Conservation (phyloP, 2,329 filamentous ascomycete genomes). For the Arthrobotrys sinensis region DNA sequence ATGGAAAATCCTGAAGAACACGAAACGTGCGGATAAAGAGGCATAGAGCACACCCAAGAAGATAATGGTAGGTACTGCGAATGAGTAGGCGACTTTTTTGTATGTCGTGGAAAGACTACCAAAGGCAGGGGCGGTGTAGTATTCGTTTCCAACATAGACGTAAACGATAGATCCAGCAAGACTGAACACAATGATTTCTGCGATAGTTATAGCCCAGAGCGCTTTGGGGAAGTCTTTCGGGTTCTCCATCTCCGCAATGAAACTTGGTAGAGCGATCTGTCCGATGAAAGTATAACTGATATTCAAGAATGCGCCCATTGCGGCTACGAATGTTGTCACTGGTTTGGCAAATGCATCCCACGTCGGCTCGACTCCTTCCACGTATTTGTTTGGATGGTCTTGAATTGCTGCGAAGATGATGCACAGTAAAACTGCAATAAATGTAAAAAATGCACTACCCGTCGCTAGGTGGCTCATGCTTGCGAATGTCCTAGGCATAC, state of each 20-base stretch:
- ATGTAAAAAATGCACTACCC: slow-evolving; percentile 86
- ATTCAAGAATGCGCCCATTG: slow-evolving; percentile 91
- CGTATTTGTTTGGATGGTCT: slow-evolving; percentile 79
- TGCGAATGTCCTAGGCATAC: slow-evolving; percentile 86
- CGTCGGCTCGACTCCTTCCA: slow-evolving; percentile 74
- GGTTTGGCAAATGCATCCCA: slow-evolving; percentile 78
- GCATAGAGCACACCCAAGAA: slow-evolving; percentile 93
- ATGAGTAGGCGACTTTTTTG: slow-evolving; percentile 85
- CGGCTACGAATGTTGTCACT: slow-evolving; percentile 84
- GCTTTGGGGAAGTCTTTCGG: slow-evolving; percentile 91
- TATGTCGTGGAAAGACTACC: slow-evolving; percentile 80
- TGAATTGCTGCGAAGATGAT: slow-evolving; percentile 86
- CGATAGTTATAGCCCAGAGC: slow-evolving; percentile 89
- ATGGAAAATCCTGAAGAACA: slow-evolving; percentile 91
- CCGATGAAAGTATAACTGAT: slow-evolving; percentile 97
- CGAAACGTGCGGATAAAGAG: slow-evolving; percentile 87
- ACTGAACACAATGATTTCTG: slow-evolving; percentile 87
- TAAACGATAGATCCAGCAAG: slow-evolving; percentile 86
- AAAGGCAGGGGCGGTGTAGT: slow-evolving; percentile 89
- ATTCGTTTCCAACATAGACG: slow-evolving; percentile 89
- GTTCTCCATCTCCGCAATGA: slow-evolving; percentile 92
- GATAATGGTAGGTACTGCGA: slow-evolving; percentile 95
- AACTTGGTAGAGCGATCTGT: slow-evolving; percentile 92
- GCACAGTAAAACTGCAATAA: slow-evolving; percentile 87
- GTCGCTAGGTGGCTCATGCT: slow-evolving; percentile 85